Evolutionary conservation across 1,284 basidiomycete genomes (phyloP).

Genomic region (Pseudozyma tsukubaensis): DNA sequence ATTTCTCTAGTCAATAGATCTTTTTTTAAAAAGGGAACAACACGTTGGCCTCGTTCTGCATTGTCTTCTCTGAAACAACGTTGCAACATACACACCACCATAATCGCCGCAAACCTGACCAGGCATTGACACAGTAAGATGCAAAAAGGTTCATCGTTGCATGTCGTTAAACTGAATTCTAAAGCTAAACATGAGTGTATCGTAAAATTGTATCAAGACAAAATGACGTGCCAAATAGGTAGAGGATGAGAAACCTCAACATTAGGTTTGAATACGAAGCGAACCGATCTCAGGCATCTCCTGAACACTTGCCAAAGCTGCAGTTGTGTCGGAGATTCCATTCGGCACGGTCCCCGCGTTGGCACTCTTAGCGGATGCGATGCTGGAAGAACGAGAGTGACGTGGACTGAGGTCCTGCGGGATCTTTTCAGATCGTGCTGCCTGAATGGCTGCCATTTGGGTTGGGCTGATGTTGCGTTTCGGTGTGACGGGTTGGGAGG

Average conservation of each 20-base stretch:
- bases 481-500: conserved; percentile 7
- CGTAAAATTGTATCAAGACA: too few species aligned
- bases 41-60: too few species aligned
- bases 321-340: neutral
- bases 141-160: neutral
- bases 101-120: neutral
- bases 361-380: conserved; percentile 19
- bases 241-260: too few species aligned
- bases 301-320: conserved; percentile 22
- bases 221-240: too few species aligned
- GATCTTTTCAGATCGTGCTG: conserved; percentile 31
- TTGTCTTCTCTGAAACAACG: too few species aligned
- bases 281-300: conserved; percentile 33
- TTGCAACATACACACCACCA: too few species aligned
- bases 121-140: neutral
- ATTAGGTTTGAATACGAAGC: conserved; percentile 30
- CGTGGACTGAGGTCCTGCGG: conserved; percentile 23
- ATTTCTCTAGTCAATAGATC: too few species aligned
- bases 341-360: conserved; percentile 11
- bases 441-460: conserved; percentile 28
- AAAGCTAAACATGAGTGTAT: too few species aligned
- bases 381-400: conserved; percentile 30
- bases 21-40: too few species aligned
- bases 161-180: too few species aligned
- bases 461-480: conserved; percentile 31